Conservation (phyloP, 192 early-diverging fungal genomes). For the Allomyces macrogynus region DNA sequence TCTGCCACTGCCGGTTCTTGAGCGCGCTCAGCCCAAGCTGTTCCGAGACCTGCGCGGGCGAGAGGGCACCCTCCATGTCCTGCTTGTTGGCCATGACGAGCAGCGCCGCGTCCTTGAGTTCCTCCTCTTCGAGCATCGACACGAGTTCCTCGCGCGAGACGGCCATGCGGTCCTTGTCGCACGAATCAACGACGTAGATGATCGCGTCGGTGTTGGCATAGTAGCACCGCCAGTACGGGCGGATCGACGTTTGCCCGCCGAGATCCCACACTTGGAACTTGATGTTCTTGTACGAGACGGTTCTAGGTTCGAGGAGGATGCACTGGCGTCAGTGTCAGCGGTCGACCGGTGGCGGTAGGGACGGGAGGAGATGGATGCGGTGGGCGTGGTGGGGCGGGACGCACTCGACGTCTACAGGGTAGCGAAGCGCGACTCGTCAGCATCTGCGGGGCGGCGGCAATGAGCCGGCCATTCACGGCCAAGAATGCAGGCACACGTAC, state of each 20-base stretch:
- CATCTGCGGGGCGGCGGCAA: background rate
- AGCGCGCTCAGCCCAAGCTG: slow-evolving; percentile 58
- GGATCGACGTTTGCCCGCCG: slow-evolving; percentile 73
- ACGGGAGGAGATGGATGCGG: slow-evolving; percentile 36
- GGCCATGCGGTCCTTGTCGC: slow-evolving; percentile 71
- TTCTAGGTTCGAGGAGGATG: slow-evolving; percentile 48
- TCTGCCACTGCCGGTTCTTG: slow-evolving; percentile 81
- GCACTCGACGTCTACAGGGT: slow-evolving; percentile 1
- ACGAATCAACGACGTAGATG: slow-evolving; percentile 91
- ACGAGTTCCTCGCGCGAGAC: slow-evolving; percentile 76
- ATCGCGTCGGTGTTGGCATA: slow-evolving; percentile 97
- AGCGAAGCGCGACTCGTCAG: background rate
- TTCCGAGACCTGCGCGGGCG: slow-evolving; percentile 70
- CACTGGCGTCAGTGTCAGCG: too few relatives aligned
- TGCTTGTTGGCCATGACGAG: slow-evolving; percentile 97
- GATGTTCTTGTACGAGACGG: slow-evolving; percentile 89
- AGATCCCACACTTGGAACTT: slow-evolving; percentile 98
- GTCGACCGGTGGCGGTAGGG: too few relatives aligned
- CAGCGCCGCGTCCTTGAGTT: slow-evolving; percentile 67
- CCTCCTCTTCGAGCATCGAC: slow-evolving; percentile 88
- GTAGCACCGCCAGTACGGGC: slow-evolving; percentile 98
- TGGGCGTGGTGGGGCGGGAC: slow-evolving; percentile 17
- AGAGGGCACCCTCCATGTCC: slow-evolving; percentile 87
- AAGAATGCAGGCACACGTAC: slow-evolving; percentile 5
- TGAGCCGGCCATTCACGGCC: background rate